Percentiles rank a stretch among this genome's conserved stretches.
Evolutionary conservation across 768 basidiomycete genomes (phyloP).

Genomic region (Auricularia auricula-judae): DNA sequence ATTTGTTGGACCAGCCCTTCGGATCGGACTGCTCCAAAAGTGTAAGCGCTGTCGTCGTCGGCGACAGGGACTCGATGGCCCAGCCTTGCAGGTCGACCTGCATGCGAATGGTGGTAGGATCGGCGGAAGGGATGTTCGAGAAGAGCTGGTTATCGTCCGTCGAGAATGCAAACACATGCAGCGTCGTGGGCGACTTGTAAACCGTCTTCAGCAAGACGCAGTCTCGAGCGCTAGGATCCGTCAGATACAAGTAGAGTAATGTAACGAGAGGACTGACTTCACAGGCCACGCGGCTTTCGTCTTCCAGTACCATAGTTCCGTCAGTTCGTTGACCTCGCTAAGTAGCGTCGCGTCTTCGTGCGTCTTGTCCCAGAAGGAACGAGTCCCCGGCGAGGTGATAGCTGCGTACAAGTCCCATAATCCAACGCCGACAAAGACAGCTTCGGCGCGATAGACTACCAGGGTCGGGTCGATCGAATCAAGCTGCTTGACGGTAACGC

Average conservation of each 20-base stretch:
- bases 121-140: conserved; percentile 53
- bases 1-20: conserved; percentile 94
- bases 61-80: conserved; percentile 92
- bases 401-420: conserved; percentile 91
- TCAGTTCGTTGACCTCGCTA: conserved; percentile 84
- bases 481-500: conserved; percentile 89
- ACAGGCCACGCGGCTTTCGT: conserved; percentile 90
- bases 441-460: conserved; percentile 92
- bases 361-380: conserved; percentile 78
- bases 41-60: conserved; percentile 87
- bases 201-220: conserved; percentile 86
- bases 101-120: conserved; percentile 75
- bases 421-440: conserved; percentile 90
- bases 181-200: conserved; percentile 90
- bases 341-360: conserved; percentile 78
- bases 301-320: conserved; percentile 89
- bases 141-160: conserved; percentile 84
- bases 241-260: conserved; percentile 3
- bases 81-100: conserved; percentile 99
- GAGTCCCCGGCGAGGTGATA: conserved; percentile 76
- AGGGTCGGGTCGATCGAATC: conserved; percentile 96
- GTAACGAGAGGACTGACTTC: conserved; percentile 42
- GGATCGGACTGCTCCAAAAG: conserved; percentile 95
- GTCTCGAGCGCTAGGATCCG: conserved; percentile 62
- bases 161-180: conserved; percentile 93